A percentile compares a stretch with the other conserved stretches of the same genome.
phyloP scores from a whole-genome alignment of 1,284 basidiomycete species.

The Microbotryum saponariae region DNA sequence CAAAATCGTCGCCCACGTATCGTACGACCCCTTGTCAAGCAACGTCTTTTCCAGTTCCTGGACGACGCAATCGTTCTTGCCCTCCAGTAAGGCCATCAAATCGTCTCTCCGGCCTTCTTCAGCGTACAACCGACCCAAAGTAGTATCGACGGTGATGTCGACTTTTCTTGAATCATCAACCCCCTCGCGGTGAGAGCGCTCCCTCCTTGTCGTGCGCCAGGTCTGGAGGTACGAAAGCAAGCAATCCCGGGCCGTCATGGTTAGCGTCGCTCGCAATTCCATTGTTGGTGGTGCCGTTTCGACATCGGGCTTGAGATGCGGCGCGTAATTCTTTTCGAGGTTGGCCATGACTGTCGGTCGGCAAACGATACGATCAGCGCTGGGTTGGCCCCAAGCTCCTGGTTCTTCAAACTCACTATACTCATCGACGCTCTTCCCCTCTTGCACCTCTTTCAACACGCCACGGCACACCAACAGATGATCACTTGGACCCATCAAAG shows the following conservation, averaged over 20 bases:
- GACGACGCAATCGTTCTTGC: slow-evolving; percentile 48
- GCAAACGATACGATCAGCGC: slow-evolving; percentile 13
- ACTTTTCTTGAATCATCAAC: slow-evolving; percentile 37
- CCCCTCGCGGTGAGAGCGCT: not conserved
- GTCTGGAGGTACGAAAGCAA: slow-evolving; percentile 56
- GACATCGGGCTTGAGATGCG: slow-evolving; percentile 65
- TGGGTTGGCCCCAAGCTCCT: not conserved
- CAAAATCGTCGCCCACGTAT: slow-evolving; percentile 59
- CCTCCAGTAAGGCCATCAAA: slow-evolving; percentile 55
- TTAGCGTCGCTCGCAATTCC: slow-evolving; percentile 56
- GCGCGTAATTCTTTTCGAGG: slow-evolving; percentile 82
- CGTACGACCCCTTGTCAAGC: slow-evolving; percentile 53
- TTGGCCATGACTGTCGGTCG: slow-evolving; percentile 60
- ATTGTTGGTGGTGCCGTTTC: slow-evolving; percentile 58
- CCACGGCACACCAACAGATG: slow-evolving; percentile 57
- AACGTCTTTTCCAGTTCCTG: slow-evolving; percentile 41
- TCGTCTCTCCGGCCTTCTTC: slow-evolving; percentile 56
- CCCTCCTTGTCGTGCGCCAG: slow-evolving; percentile 41
- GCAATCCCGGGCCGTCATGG: slow-evolving; percentile 58
- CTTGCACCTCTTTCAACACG: slow-evolving; percentile 57
- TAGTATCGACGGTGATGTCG: slow-evolving; percentile 63
- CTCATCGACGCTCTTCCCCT: slow-evolving; percentile 57
- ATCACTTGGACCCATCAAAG: slow-evolving; percentile 42
- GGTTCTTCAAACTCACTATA: slow-evolving; percentile 56
- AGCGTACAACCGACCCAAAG: slow-evolving; percentile 65